These are phyloP conservation scores for Orbilia oligospora DNA, from an alignment of 2,329 filamentous ascomycete genomes.

Conservation along the genomic window DNA sequence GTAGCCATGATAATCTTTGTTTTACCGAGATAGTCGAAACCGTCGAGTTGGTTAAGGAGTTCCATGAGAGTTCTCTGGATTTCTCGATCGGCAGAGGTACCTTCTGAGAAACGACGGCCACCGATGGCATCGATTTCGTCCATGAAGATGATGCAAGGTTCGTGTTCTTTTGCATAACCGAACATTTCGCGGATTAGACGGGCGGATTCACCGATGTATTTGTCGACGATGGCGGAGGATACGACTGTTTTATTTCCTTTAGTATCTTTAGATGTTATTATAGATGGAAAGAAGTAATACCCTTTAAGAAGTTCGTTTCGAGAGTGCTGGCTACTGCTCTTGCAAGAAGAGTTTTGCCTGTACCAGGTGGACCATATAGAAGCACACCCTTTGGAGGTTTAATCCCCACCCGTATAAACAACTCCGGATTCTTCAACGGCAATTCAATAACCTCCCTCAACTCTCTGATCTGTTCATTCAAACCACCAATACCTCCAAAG, in stretches of 20 bases:
- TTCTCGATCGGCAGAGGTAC: constrained; percentile 96
- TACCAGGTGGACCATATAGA: constrained; percentile 95
- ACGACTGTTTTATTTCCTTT: constrained; percentile 76
- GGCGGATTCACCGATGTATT: constrained; percentile 98
- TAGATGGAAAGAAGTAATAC: constrained; percentile 70
- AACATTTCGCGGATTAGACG: constrained; percentile 99
- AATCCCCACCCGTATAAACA: constrained; percentile 96
- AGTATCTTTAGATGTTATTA: constrained; percentile 34
- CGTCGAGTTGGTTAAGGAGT: constrained; percentile 96
- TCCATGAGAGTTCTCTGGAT: constrained; percentile 99
- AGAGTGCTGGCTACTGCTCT: constrained; percentile 95
- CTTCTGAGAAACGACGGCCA: constrained; percentile 94
- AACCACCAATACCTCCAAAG: constrained; percentile 95
- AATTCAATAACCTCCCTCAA: constrained; percentile 97
- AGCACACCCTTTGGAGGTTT: constrained; percentile 98
- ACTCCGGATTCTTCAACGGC: constrained; percentile 97
- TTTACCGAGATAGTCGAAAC: constrained; percentile 99
- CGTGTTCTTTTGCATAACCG: constrained; percentile 98
- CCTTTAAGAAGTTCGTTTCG: constrained; percentile 98
- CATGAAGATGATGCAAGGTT: constrained; percentile 99
- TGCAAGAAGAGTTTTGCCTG: constrained; percentile 94
- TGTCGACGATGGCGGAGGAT: constrained; percentile 98
- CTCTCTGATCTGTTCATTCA: constrained; percentile 99
- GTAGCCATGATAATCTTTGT: constrained; percentile 99
- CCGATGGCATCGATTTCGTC: constrained; percentile 99